Evolutionary conservation across 352 stramenopile genomes (phyloP).

Genomic region (Hyaloperonospora brassicae): DNA sequence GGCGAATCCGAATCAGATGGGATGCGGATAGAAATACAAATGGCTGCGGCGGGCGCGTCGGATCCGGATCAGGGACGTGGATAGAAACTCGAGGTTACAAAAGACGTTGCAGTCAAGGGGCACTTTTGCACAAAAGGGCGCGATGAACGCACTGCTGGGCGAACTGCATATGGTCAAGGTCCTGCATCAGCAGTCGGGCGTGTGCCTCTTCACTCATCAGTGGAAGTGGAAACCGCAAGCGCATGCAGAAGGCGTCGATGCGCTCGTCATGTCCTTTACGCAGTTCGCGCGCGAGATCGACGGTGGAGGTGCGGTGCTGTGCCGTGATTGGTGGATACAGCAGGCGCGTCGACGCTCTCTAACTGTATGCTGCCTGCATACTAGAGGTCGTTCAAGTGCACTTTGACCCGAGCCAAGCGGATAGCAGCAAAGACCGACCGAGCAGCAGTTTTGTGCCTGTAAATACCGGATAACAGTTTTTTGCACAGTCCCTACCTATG

Average conservation of each 20-base stretch:
- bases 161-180: conserved; percentile 72
- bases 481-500: background rate
- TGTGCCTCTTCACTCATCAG: conserved; percentile 67
- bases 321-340: background rate
- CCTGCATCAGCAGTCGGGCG: conserved; percentile 52
- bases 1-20: background rate
- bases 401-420: conserved; percentile 38
- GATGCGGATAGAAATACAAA: no score
- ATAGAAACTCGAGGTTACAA: background rate
- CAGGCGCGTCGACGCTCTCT: conserved; percentile 15
- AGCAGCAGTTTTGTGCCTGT: conserved; percentile 23
- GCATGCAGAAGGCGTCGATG: conserved; percentile 59
- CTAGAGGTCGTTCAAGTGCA: conserved; percentile 64
- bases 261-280: conserved; percentile 74
- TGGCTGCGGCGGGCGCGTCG: no score
- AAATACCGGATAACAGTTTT: background rate
- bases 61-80: no score
- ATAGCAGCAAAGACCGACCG: conserved; percentile 23
- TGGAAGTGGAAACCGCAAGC: conserved; percentile 79
- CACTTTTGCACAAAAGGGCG: background rate
- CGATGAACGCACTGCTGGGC: conserved; percentile 31
- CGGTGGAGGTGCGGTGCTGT: conserved; percentile 39
- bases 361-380: conserved; percentile 11
- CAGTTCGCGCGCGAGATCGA: conserved; percentile 84
- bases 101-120: background rate